Conservation (phyloP, 2,329 filamentous ascomycete species). For the Grosmannia penicillata region DNA sequence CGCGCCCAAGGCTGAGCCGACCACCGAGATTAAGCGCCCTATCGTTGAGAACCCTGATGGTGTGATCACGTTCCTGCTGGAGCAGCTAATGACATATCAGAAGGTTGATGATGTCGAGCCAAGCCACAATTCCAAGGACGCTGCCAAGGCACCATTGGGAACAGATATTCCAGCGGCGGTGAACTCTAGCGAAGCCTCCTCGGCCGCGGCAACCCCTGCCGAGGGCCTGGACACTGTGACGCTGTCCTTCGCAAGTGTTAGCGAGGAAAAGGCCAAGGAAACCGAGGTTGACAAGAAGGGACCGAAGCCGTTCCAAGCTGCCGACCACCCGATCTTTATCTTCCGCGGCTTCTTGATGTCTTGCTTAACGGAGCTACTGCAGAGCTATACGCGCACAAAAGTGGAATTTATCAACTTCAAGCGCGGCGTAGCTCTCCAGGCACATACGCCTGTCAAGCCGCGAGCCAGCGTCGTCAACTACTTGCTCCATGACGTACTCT, state of each 20-base stretch:
- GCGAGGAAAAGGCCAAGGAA: conserved; percentile 12
- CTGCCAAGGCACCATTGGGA: conserved; percentile 2
- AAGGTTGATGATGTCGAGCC: conserved; percentile 80
- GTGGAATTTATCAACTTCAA: conserved; percentile 99
- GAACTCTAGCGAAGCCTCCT: not conserved
- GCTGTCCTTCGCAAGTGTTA: not conserved
- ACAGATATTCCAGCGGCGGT: conserved; percentile 4
- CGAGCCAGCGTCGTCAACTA: conserved; percentile 89
- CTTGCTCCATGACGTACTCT: conserved; percentile 64
- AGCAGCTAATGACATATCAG: conserved; percentile 79
- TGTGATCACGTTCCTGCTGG: conserved; percentile 86
- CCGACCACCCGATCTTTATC: conserved; percentile 90
- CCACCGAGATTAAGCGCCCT: conserved; percentile 60
- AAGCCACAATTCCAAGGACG: conserved; percentile 8
- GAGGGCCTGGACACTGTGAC: not conserved
- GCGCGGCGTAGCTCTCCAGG: conserved; percentile 70
- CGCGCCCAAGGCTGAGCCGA: conserved; percentile 39
- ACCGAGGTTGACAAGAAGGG: conserved; percentile 8
- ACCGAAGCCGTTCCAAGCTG: conserved; percentile 63
- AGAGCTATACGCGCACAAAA: conserved; percentile 88
- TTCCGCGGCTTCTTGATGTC: conserved; percentile 92
- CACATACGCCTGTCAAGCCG: conserved; percentile 83
- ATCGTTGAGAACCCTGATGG: conserved; percentile 87
- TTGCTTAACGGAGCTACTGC: conserved; percentile 77
- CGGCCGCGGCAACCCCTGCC: not conserved